phyloP scores from a whole-genome alignment of 495 filamentous ascomycete species.

The Haplographium delicatum region DNA sequence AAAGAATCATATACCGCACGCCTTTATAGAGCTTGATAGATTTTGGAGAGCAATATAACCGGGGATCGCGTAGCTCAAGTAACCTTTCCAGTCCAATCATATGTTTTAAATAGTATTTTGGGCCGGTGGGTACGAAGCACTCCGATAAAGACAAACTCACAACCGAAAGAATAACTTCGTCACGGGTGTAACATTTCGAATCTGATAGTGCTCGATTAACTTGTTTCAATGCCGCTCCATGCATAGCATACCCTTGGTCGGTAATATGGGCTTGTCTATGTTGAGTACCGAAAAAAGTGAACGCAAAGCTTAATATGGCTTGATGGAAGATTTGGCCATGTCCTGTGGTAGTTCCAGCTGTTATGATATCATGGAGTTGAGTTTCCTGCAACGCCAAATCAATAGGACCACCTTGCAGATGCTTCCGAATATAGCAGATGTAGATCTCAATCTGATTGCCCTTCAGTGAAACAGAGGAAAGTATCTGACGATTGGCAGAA shows the following conservation, averaged over 20 bases:
- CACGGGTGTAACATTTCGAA: not conserved
- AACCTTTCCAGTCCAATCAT: not conserved
- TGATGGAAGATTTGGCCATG: constrained; percentile 1
- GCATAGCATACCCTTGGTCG: not conserved
- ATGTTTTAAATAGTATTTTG: not conserved
- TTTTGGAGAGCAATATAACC: not conserved
- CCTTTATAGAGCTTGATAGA: not conserved
- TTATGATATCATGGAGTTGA: not conserved
- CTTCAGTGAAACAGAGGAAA: not conserved
- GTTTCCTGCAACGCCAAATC: not conserved
- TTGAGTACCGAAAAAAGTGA: not conserved
- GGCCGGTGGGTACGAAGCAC: not conserved
- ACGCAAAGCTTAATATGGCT: constrained; percentile 2
- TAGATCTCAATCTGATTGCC: not conserved
- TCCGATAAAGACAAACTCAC: not conserved
- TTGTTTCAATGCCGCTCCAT: constrained; percentile 1
- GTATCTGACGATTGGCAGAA: not conserved
- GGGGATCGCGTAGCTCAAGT: not conserved
- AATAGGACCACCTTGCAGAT: constrained; percentile 2
- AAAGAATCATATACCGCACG: constrained; percentile 1
- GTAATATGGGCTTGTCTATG: not conserved
- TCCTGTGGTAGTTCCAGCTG: not conserved
- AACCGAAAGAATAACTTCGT: not conserved
- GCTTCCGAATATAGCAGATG: constrained; percentile 3
- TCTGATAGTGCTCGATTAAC: constrained; percentile 1